Conservation (phyloP, 139 green algal species). For the Chlorella sp. region DNA sequence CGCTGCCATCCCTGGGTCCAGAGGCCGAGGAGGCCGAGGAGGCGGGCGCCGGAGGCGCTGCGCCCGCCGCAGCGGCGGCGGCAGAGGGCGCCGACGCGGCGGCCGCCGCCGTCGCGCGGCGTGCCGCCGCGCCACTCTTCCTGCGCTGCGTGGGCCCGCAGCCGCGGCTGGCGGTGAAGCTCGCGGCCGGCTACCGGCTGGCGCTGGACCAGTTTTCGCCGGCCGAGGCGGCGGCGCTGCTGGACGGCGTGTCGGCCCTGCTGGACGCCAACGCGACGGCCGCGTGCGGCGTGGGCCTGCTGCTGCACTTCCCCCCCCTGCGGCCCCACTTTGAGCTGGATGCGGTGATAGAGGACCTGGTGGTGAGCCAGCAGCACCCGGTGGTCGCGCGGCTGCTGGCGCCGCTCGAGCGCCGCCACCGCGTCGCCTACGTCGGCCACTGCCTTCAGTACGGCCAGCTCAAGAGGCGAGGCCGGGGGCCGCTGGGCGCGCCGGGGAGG, state of each 20-base stretch:
- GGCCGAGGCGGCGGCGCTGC: not conserved
- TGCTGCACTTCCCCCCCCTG: slow-evolving; percentile 20
- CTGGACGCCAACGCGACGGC: slow-evolving; percentile 19
- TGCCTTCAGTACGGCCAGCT: slow-evolving; percentile 57
- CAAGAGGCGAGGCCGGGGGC: slow-evolving; percentile 49
- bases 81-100: not conserved
- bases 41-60: not conserved
- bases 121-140: not conserved
- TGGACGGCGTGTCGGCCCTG: slow-evolving; percentile 17
- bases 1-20: not conserved
- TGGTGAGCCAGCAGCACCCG: not conserved
- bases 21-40: too few species aligned
- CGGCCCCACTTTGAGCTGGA: slow-evolving; percentile 24
- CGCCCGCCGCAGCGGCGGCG: not conserved
- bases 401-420: slow-evolving; percentile 11
- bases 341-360: slow-evolving; percentile 14
- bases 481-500: too few species aligned
- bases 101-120: not conserved
- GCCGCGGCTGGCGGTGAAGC: slow-evolving; percentile 13
- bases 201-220: not conserved
- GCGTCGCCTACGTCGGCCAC: slow-evolving; percentile 43
- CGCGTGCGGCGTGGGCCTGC: slow-evolving; percentile 14
- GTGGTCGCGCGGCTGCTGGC: not conserved
- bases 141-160: slow-evolving; percentile 8
- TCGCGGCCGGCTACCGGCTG: slow-evolving; percentile 5